Conservation (phyloP, 2,329 filamentous ascomycete species). For the Nemania sp. region DNA sequence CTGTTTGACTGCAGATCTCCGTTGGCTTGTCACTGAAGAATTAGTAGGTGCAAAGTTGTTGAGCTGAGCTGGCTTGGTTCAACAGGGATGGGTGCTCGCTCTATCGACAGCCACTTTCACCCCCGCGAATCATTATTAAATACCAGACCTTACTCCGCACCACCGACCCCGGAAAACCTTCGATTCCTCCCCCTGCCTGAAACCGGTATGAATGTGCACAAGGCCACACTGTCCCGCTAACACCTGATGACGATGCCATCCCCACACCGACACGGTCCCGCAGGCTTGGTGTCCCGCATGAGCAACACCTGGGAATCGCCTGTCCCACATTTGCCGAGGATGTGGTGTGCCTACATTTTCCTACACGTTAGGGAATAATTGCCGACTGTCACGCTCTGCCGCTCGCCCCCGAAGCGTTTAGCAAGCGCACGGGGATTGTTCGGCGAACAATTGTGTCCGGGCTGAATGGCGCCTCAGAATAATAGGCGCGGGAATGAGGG, state of each 20-base stretch:
- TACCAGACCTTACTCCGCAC: conserved; percentile 7
- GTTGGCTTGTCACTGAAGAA: background rate
- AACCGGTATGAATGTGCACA: background rate
- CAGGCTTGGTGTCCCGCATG: conserved; percentile 19
- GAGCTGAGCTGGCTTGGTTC: background rate
- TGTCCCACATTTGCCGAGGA: conserved; percentile 14
- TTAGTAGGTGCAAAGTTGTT: background rate
- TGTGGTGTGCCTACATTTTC: background rate
- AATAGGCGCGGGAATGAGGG: background rate
- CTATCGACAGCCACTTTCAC: conserved; percentile 3
- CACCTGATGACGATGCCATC: conserved; percentile 8
- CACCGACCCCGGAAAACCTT: background rate
- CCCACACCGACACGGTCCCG: conserved; percentile 20
- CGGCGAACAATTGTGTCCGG: conserved; percentile 1
- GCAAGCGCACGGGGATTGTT: conserved; percentile 6
- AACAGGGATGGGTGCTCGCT: background rate
- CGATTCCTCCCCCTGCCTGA: background rate
- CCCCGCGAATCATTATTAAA: conserved; percentile 19
- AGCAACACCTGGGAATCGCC: background rate
- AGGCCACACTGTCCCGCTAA: conserved; percentile 9
- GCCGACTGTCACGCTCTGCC: background rate
- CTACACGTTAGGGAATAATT: background rate
- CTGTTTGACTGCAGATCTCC: background rate
- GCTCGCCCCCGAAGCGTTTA: background rate
- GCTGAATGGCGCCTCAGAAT: background rate